Conservation (phyloP, 257 asterid species). For the Solanum lycopersicoides region DNA sequence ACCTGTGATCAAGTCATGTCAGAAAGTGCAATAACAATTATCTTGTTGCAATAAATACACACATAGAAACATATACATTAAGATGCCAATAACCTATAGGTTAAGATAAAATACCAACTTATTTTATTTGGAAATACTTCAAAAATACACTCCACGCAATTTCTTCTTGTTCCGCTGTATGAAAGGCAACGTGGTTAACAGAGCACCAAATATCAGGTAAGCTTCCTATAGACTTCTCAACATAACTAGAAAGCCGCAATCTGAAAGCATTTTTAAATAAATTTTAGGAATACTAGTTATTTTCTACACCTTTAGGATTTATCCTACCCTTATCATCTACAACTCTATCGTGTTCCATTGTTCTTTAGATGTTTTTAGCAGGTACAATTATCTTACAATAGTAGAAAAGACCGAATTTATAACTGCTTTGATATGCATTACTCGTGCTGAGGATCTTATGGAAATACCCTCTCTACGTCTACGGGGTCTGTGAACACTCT, state of each 20-base stretch:
- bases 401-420: conserved; percentile 48
- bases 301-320: background rate
- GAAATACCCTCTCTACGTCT: no score
- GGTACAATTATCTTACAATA: conserved; percentile 48
- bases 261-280: background rate
- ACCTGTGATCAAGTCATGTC: conserved; percentile 39
- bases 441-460: no score
- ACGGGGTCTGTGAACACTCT: no score
- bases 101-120: background rate
- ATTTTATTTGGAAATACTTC: background rate
- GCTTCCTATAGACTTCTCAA: background rate
- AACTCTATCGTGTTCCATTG: background rate
- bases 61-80: background rate
- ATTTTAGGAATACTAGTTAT: background rate
- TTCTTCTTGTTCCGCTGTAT: background rate
- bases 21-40: background rate
- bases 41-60: background rate
- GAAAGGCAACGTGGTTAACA: background rate
- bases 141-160: background rate
- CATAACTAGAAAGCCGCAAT: background rate
- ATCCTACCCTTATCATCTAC: background rate
- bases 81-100: background rate
- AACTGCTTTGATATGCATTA: no score
- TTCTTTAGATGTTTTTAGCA: background rate
- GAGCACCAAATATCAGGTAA: background rate